Evolutionary conservation across 2,329 filamentous ascomycete genomes (phyloP).

Genomic region (Diaporthe sp.): DNA sequence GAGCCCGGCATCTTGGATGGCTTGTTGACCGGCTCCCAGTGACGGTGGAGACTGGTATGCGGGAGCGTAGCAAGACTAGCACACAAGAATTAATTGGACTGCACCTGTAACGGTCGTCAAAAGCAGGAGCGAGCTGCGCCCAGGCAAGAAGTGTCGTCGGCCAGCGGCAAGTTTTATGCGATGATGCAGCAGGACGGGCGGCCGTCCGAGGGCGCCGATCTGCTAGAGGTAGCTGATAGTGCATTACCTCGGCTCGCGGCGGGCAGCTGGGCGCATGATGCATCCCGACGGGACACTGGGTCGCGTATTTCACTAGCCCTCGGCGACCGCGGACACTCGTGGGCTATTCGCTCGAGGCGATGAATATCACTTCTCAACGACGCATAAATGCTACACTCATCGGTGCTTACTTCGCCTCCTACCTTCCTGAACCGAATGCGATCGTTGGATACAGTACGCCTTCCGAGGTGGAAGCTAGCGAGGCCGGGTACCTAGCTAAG

Average conservation of each 20-base stretch:
- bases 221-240: not conserved
- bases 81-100: not conserved
- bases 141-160: conserved; percentile 18
- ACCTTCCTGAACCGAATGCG: conserved; percentile 15
- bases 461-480: no score
- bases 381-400: conserved; percentile 26
- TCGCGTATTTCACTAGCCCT: conserved; percentile 21
- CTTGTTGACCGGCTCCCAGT: not conserved
- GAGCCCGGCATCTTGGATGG: conserved; percentile 70
- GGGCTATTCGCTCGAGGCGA: not conserved
- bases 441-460: not conserved
- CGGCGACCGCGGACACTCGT: conserved; percentile 24
- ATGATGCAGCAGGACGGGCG: conserved; percentile 28
- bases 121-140: conserved; percentile 8
- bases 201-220: conserved; percentile 35
- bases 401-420: conserved; percentile 25
- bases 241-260: conserved; percentile 16
- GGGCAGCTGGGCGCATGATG: conserved; percentile 9
- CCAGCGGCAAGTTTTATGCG: conserved; percentile 32
- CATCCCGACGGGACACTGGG: not conserved
- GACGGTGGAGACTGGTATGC: not conserved
- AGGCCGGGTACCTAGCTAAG: not conserved
- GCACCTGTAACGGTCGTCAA: not conserved
- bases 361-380: conserved; percentile 18
- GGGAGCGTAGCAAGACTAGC: not conserved